phyloP scores from a whole-genome alignment of 768 basidiomycete species.

The Macrocybe gigantea region DNA sequence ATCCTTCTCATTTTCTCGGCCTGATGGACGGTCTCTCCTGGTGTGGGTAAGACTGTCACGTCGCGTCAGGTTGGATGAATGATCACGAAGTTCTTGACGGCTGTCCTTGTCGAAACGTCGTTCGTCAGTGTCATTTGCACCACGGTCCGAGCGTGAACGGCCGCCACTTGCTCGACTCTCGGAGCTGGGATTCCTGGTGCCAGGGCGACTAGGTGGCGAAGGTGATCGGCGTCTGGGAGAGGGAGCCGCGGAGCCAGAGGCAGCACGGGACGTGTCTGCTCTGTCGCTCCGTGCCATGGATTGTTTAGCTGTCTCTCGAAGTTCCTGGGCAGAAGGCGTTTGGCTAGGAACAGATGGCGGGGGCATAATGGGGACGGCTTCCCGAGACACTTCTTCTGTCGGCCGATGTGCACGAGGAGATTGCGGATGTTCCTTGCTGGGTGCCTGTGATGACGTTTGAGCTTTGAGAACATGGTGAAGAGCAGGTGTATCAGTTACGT shows the following conservation, averaged over 20 bases:
- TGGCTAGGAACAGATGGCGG: constrained; percentile 77
- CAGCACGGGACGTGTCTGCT: constrained; percentile 39
- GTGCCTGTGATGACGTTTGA: constrained; percentile 10
- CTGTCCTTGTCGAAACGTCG: constrained; percentile 47
- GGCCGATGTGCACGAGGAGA: constrained; percentile 32
- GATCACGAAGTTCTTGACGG: constrained; percentile 39
- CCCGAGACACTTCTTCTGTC: constrained; percentile 34
- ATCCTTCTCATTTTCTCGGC: constrained; percentile 37
- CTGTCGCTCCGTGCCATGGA: constrained; percentile 43
- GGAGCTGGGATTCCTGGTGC: constrained; percentile 62
- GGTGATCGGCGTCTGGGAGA: constrained; percentile 61
- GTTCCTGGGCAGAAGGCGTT: constrained; percentile 70
- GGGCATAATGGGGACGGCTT: constrained; percentile 54
- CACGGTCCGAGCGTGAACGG: constrained; percentile 49
- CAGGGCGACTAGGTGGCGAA: constrained; percentile 61
- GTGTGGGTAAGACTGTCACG: constrained; percentile 49
- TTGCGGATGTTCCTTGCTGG: constrained; percentile 25
- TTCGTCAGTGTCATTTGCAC: constrained; percentile 44
- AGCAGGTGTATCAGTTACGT: too few relatives aligned
- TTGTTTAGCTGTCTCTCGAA: constrained; percentile 76
- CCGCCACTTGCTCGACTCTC: constrained; percentile 73
- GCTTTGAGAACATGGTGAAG: not conserved
- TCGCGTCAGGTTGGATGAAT: constrained; percentile 29
- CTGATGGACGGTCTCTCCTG: constrained; percentile 37
- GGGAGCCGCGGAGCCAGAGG: constrained; percentile 45